Evolutionary conservation across 129 eudicot genomes (phyloP).

Genomic region (Escallonia rubra): DNA sequence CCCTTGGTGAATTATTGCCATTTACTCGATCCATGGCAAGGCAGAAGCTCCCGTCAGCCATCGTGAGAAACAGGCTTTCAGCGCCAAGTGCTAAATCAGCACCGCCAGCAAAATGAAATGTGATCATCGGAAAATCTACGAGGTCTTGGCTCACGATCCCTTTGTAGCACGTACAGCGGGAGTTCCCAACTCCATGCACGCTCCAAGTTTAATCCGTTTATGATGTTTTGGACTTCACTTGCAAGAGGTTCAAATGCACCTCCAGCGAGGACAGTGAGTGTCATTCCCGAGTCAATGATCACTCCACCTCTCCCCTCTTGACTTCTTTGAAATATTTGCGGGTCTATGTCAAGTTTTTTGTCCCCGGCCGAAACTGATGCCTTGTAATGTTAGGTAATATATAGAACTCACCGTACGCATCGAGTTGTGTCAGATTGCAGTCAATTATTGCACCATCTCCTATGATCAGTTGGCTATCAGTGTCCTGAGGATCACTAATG

Average conservation of each 20-base stretch:
- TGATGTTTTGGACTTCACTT: neutral
- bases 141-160: slow-evolving; percentile 12
- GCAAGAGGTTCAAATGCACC: neutral
- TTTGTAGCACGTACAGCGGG: slow-evolving; percentile 1
- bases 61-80: neutral
- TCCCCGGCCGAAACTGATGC: neutral
- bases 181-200: neutral
- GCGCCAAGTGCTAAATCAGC: slow-evolving; percentile 5
- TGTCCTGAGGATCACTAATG: slow-evolving; percentile 10
- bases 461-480: slow-evolving; percentile 9
- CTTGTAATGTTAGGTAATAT: neutral
- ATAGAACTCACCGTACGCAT: neutral
- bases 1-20: neutral
- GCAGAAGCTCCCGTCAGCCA: neutral
- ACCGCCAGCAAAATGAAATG: slow-evolving; percentile 18
- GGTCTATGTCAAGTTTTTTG: neutral
- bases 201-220: neutral
- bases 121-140: slow-evolving; percentile 13
- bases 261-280: neutral
- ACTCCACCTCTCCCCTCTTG: neutral
- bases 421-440: neutral
- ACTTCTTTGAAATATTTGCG: neutral
- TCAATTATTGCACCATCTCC: slow-evolving; percentile 5
- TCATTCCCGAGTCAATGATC: neutral
- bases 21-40: neutral